These are phyloP conservation scores for Paspalum vaginatum DNA, from an alignment of 176 grass and related monocot species.

Conservation along the genomic window DNA sequence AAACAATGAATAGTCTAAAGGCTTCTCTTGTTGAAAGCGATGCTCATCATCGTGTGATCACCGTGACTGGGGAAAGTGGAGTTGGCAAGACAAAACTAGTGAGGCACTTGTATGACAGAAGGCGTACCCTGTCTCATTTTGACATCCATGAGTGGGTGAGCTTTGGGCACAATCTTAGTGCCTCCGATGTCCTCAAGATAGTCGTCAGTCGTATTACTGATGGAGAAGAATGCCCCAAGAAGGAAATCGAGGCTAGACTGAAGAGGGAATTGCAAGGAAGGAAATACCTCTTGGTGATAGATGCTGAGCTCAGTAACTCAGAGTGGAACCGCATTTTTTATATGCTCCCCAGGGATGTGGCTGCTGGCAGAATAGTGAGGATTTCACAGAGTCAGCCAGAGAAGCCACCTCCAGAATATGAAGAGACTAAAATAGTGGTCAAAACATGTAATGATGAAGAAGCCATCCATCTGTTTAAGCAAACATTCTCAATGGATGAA, in stretches of 20 bases:
- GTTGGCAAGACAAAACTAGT: neutral
- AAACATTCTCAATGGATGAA: neutral
- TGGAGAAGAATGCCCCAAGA: neutral
- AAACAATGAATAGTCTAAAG: neutral
- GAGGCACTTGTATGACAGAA: neutral
- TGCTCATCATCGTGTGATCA: neutral
- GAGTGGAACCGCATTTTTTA: conserved; percentile 12
- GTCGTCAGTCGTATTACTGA: neutral
- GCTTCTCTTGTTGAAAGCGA: neutral
- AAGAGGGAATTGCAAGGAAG: neutral
- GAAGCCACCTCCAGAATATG: neutral
- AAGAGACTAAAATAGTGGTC: neutral
- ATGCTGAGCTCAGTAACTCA: conserved; percentile 23
- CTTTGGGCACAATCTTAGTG: neutral
- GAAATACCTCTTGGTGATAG: conserved; percentile 34
- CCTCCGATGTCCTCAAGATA: neutral
- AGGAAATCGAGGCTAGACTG: neutral
- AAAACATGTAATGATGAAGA: neutral
- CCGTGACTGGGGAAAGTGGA: neutral
- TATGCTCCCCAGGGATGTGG: neutral
- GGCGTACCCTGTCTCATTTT: neutral
- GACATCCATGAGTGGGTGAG: neutral
- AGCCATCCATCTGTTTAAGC: neutral
- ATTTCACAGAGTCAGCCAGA: neutral
- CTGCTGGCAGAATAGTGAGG: conserved; percentile 32